phyloP scores from a whole-genome alignment of 257 asterid genomes.

The Ophiorrhiza pumila region DNA sequence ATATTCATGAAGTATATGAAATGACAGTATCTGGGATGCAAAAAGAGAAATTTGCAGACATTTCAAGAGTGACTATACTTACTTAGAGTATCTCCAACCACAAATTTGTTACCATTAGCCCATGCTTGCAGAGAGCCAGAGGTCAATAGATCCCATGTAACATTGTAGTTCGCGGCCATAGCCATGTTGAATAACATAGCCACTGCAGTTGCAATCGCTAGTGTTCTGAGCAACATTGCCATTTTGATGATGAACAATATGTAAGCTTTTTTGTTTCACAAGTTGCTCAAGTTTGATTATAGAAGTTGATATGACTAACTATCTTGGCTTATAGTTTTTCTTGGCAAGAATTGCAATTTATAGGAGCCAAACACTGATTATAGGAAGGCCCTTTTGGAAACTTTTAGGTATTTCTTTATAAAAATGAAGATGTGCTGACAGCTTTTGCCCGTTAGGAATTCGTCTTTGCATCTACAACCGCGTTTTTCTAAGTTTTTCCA shows the following conservation, averaged over 20 bases:
- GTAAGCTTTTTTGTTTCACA: not conserved
- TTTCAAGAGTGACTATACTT: constrained; percentile 16
- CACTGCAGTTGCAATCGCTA: constrained; percentile 25
- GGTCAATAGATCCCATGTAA: constrained; percentile 62
- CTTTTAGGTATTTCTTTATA: not conserved
- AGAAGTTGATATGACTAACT: not conserved
- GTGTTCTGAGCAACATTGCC: constrained; percentile 29
- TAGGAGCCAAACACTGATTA: not conserved
- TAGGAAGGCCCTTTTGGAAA: not conserved
- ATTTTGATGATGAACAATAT: constrained; percentile 17
- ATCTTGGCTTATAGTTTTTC: not conserved
- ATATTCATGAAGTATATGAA: not conserved
- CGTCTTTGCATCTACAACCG: not conserved
- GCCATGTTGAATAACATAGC: constrained; percentile 27
- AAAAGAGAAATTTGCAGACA: not conserved
- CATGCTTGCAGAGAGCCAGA: constrained; percentile 41
- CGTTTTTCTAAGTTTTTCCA: constrained; percentile 1
- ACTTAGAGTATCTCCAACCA: constrained; percentile 53
- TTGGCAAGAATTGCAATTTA: constrained; percentile 16
- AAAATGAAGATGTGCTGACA: constrained; percentile 10
- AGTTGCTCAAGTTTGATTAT: constrained; percentile 12
- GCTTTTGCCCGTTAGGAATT: not conserved
- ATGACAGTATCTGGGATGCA: not conserved
- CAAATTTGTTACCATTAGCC: constrained; percentile 47
- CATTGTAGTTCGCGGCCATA: constrained; percentile 49